Percentiles rank a stretch among this genome's conserved stretches.
Conservation (phyloP, 2,329 filamentous ascomycete species). For the Grosmannia clavigera region DNA sequence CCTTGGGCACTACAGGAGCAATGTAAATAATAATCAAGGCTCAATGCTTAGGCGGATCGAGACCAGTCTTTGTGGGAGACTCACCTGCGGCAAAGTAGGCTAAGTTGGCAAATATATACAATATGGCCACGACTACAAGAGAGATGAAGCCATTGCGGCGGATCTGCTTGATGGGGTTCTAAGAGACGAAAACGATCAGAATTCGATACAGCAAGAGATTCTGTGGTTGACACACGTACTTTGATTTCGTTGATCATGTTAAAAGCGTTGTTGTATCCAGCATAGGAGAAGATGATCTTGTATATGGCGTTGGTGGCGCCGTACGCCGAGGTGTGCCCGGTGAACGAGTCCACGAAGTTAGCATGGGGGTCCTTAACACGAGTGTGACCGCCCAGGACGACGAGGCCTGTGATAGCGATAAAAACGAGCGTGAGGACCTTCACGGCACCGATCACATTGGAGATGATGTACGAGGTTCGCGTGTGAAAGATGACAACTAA, state of each 20-base stretch:
- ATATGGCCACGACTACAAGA: conserved; percentile 33
- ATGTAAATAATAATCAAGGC: too few relatives aligned
- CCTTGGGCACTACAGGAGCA: not conserved
- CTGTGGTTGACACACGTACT: not conserved
- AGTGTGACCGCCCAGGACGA: conserved; percentile 43
- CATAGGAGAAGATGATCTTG: conserved; percentile 46
- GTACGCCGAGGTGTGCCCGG: conserved; percentile 27
- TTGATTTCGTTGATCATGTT: conserved; percentile 47
- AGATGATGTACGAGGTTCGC: conserved; percentile 36
- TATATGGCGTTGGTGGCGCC: conserved; percentile 44
- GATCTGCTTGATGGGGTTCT: conserved; percentile 45
- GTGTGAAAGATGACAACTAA: conserved; percentile 33
- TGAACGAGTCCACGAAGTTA: conserved; percentile 44
- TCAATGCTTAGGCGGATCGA: not conserved
- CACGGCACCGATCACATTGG: conserved; percentile 40
- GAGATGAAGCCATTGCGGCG: conserved; percentile 36
- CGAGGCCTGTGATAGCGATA: conserved; percentile 41
- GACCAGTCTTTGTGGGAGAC: not conserved
- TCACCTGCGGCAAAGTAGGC: conserved; percentile 42
- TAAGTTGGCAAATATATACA: conserved; percentile 47
- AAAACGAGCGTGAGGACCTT: conserved; percentile 49
- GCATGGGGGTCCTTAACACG: conserved; percentile 33
- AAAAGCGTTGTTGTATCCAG: conserved; percentile 46
- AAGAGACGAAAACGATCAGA: not conserved
- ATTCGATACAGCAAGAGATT: not conserved